phyloP scores from a whole-genome alignment of 345 rosid genomes.

The Combretum micranthum region DNA sequence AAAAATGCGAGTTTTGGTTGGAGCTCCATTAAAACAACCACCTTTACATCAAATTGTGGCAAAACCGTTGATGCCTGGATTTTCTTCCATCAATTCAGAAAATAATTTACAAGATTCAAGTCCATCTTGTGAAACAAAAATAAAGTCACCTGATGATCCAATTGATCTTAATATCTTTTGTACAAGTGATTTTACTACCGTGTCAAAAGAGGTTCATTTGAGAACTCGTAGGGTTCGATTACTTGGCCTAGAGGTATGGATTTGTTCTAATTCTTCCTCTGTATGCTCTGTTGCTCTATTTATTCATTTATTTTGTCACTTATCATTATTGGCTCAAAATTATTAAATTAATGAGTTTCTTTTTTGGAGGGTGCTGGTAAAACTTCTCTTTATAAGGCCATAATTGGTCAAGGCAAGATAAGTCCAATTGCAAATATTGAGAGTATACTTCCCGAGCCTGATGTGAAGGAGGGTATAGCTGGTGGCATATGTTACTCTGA shows the following conservation, averaged over 20 bases:
- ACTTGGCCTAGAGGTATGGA: slow-evolving; percentile 87
- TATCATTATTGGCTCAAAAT: neutral
- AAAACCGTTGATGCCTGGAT: slow-evolving; percentile 52
- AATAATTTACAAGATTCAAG: slow-evolving; percentile 30
- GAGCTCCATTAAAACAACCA: slow-evolving; percentile 66
- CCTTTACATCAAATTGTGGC: slow-evolving; percentile 66
- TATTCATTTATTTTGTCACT: neutral
- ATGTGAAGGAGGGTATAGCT: slow-evolving; percentile 60
- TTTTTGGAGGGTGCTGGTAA: slow-evolving; percentile 85
- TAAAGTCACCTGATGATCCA: slow-evolving; percentile 47
- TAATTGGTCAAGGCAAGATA: slow-evolving; percentile 44
- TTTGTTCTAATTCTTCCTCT: slow-evolving; percentile 1
- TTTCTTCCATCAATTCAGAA: slow-evolving; percentile 53
- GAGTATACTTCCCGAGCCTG: slow-evolving; percentile 48
- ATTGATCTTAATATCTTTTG: slow-evolving; percentile 59
- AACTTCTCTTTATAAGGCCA: slow-evolving; percentile 79
- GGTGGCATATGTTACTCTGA: slow-evolving; percentile 85
- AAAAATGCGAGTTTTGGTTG: slow-evolving; percentile 65
- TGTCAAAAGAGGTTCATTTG: slow-evolving; percentile 78
- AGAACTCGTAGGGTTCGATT: slow-evolving; percentile 90
- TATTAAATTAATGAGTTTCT: neutral
- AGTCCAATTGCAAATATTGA: slow-evolving; percentile 37
- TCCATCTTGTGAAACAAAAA: slow-evolving; percentile 34
- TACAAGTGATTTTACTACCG: slow-evolving; percentile 84
- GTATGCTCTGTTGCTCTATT: neutral